Conservation (phyloP, 345 rosid genomes). For the Euphorbia pulcherrima region DNA sequence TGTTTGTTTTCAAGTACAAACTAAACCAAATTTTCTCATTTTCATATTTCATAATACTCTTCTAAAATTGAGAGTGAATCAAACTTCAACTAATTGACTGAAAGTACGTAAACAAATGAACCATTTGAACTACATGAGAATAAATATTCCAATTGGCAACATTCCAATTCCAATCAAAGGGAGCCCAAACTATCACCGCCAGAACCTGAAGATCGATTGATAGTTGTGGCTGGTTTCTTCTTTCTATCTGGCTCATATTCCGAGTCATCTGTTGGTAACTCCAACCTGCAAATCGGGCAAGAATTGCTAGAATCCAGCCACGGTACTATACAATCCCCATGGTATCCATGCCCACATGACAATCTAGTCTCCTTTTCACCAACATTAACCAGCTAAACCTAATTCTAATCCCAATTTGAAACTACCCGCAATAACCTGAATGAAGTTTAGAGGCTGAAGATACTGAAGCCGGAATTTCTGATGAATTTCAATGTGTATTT, state of each 20-base stretch:
- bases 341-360: slow-evolving; percentile 67
- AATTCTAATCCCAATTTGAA: too few relatives aligned
- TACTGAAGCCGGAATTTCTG: too few relatives aligned
- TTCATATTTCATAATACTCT: too few relatives aligned
- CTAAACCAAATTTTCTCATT: too few relatives aligned
- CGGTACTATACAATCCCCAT: slow-evolving; percentile 59
- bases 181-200: slow-evolving; percentile 26
- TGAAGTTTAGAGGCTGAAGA: too few relatives aligned
- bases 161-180: slow-evolving; percentile 21
- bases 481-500: too few relatives aligned
- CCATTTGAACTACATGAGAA: slow-evolving; percentile 8
- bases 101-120: slow-evolving; percentile 7
- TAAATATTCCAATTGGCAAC: not conserved
- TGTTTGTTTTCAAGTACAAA: too few relatives aligned
- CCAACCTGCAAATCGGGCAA: slow-evolving; percentile 59
- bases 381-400: slow-evolving; percentile 33
- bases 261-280: slow-evolving; percentile 36
- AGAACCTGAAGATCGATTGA: slow-evolving; percentile 28
- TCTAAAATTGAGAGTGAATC: slow-evolving; percentile 14
- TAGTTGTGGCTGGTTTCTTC: slow-evolving; percentile 23
- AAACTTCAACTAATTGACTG: slow-evolving; percentile 5
- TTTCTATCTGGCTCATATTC: slow-evolving; percentile 63
- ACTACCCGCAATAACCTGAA: too few relatives aligned
- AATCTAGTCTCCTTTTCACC: slow-evolving; percentile 55
- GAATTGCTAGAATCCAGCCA: slow-evolving; percentile 72